phyloP scores from a whole-genome alignment of 2,329 filamentous ascomycete genomes.

The Cladophialophora bantiana region DNA sequence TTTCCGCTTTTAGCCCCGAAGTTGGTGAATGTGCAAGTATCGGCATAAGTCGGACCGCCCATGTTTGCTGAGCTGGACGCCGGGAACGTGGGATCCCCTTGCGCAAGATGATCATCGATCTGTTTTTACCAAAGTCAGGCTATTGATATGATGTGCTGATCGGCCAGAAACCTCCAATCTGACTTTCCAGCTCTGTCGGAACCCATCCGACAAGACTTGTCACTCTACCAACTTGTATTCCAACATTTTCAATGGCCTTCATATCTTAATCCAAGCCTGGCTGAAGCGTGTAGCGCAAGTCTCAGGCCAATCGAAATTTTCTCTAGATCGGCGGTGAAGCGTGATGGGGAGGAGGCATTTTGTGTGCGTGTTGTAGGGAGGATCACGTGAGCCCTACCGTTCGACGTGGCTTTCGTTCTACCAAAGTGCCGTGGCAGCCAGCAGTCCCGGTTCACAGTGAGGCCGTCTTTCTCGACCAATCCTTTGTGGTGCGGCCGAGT shows the following conservation, averaged over 20 bases:
- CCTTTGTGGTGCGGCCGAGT: not conserved
- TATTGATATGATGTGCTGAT: too few species aligned
- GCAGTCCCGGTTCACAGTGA: not conserved
- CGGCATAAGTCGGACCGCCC: not conserved
- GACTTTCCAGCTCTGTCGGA: not conserved
- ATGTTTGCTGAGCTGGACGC: conserved; percentile 8
- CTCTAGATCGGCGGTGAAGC: not conserved
- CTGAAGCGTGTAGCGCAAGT: not conserved
- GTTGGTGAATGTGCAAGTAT: not conserved
- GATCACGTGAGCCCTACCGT: not conserved
- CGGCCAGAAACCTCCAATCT: too few species aligned
- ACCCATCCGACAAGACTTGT: not conserved
- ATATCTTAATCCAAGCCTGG: not conserved
- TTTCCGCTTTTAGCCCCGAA: conserved; percentile 1
- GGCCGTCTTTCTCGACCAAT: not conserved
- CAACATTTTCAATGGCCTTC: not conserved
- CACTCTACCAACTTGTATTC: not conserved
- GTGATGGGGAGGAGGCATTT: not conserved
- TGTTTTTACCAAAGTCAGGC: not conserved
- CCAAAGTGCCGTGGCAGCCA: conserved; percentile 2
- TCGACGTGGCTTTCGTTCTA: not conserved
- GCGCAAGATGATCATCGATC: not conserved
- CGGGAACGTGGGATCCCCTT: not conserved
- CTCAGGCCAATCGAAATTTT: not conserved
- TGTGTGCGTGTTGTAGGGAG: not conserved